Conservation (phyloP, 495 filamentous ascomycete genomes). For the Hapsidospora chrysogenum region DNA sequence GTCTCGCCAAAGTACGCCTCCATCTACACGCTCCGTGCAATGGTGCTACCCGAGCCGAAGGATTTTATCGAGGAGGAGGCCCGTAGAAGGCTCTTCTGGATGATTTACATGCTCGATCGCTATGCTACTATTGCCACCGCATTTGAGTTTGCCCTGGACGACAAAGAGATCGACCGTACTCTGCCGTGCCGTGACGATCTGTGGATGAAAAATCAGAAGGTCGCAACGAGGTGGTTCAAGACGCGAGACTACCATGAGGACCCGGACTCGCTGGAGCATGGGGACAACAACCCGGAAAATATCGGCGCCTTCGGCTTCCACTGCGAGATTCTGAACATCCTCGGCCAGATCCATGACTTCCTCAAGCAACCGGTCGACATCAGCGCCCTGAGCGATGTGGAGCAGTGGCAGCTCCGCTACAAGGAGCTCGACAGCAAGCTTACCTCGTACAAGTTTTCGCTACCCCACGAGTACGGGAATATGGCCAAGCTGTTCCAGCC, state of each 20-base stretch:
- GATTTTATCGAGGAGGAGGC: conserved; percentile 84
- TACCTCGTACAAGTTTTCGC: conserved; percentile 63
- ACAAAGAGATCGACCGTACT: conserved; percentile 74
- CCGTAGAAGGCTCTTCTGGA: conserved; percentile 73
- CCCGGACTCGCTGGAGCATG: conserved; percentile 34
- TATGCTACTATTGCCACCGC: conserved; percentile 80
- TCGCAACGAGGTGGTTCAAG: conserved; percentile 70
- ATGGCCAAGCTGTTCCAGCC: conserved; percentile 55
- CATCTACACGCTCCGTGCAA: conserved; percentile 71
- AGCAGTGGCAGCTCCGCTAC: conserved; percentile 76
- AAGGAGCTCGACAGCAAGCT: conserved; percentile 65
- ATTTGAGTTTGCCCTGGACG: conserved; percentile 76
- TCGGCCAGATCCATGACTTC: conserved; percentile 73
- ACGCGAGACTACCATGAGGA: conserved; percentile 24
- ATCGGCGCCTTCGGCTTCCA: conserved; percentile 75
- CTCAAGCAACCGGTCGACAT: conserved; percentile 82
- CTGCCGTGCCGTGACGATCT: conserved; percentile 75
- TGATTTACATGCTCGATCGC: conserved; percentile 76
- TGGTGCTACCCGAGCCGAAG: conserved; percentile 62
- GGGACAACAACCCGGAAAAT: conserved; percentile 57
- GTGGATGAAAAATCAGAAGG: conserved; percentile 67
- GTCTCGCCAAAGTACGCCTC: conserved; percentile 59
- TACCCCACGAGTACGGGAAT: conserved; percentile 69
- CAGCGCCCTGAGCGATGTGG: conserved; percentile 62
- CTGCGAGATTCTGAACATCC: conserved; percentile 69